Percentiles rank a stretch among this genome's conserved stretches.
Conservation (phyloP, 2,329 filamentous ascomycete genomes). For the Aspergillus neotritici region DNA sequence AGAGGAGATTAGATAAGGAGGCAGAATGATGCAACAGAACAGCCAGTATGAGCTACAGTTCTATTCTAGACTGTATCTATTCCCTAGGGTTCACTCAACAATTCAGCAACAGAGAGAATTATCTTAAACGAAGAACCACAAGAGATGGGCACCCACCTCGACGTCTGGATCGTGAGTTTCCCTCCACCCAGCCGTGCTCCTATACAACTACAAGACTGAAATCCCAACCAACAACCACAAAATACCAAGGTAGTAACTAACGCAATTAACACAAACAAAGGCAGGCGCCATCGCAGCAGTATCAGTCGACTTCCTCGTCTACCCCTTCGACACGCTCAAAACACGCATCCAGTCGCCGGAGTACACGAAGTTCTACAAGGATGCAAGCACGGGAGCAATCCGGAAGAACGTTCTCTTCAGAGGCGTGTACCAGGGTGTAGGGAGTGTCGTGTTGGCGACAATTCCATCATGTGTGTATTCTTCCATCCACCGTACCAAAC, state of each 20-base stretch:
- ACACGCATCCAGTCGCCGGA: conserved; percentile 76
- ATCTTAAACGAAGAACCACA: not conserved
- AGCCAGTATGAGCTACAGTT: not conserved
- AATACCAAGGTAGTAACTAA: not conserved
- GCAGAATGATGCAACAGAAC: not conserved
- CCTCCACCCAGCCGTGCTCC: not conserved
- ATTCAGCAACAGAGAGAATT: not conserved
- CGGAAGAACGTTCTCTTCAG: conserved; percentile 56
- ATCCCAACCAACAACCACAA: not conserved
- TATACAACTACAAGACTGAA: not conserved
- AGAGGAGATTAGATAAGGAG: conserved; percentile 3
- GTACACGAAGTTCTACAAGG: conserved; percentile 61
- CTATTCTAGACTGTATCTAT: not conserved
- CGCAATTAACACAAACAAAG: conserved; percentile 38
- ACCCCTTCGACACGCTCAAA: conserved; percentile 85
- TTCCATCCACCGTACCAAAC: not conserved
- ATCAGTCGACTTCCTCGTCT: conserved; percentile 77
- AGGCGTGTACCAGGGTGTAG: conserved; percentile 81
- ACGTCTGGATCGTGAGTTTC: conserved; percentile 52
- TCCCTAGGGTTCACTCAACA: not conserved
- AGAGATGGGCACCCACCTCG: conserved; percentile 48
- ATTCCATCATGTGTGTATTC: conserved; percentile 67
- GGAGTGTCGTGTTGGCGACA: conserved; percentile 77
- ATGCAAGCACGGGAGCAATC: conserved; percentile 51
- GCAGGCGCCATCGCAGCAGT: conserved; percentile 82